Evolutionary conservation across 164 flowering plant species (phyloP), one percentile per base, ranked within the genome.

Genomic region (Chimonanthus salicifolius): DNA sequence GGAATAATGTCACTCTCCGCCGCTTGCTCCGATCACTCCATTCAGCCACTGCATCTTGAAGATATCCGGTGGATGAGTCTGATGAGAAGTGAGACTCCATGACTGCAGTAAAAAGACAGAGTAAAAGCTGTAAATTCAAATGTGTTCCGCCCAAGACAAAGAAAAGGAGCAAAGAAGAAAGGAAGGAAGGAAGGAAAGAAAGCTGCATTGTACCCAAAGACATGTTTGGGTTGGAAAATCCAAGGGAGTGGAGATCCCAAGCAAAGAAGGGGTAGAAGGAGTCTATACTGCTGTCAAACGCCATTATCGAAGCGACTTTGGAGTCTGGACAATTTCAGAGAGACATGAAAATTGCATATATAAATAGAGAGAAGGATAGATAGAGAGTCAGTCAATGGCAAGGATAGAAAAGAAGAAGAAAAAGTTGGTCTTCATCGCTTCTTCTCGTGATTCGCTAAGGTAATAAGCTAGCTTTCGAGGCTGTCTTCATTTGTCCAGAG

Each of bases 1-100:
- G 71, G 67, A 64, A 74, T 21, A 68, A 60, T 46, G 62, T 48
- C 70, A 72, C 16, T 49, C 79, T 62, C 66, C 72, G 63, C 58
- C 78, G 65, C 74, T 82, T 76, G 49, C 74, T 74, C 43, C 63
- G 72, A 63, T 70, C 62, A 64, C 62, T 80, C 83, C 77, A 80
- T 9, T 78, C 81, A 33, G 64, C 64, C 2, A 78, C 54, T 67
- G 84, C 84, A 49, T 82, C 85, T 72, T 82, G 70, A 69, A 80
- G 83, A 70, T 81, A 81, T 9, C 83, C 83, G 49, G 75, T 76
- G 3, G 79, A 73, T 13, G 70, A 70, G 72, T 74, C 74, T 18
- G 60, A 70, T 64, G 62, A 65, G 54, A 70, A 64, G n/a, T 74
- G 49, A 60, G 50, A 65, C 20, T 65, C 66, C 71, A 74, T 45